Evolutionary conservation across 2,329 filamentous ascomycete genomes (phyloP).

Genomic region (Trichothecium roseum): DNA sequence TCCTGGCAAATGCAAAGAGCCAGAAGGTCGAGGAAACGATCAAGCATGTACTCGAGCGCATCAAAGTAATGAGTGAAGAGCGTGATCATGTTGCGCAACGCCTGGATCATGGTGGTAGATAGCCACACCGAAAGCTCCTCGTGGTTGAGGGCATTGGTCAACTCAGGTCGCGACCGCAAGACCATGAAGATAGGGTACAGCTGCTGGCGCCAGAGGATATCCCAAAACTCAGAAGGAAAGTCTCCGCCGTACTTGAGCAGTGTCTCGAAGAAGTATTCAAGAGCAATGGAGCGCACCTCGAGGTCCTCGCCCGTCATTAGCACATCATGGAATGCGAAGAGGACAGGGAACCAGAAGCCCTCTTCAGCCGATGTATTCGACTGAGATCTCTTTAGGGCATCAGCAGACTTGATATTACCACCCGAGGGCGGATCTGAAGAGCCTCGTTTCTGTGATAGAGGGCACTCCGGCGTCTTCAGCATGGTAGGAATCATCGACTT

Average conservation of each 20-base stretch:
- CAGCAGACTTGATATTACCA: conserved; percentile 31
- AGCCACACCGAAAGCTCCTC: conserved; percentile 98
- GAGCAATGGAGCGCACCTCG: conserved; percentile 80
- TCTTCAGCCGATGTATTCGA: conserved; percentile 85
- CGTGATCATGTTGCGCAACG: conserved; percentile 94
- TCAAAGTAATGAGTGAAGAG: conserved; percentile 99
- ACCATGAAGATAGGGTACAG: conserved; percentile 99
- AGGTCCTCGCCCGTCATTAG: conserved; percentile 98
- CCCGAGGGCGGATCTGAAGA: conserved; percentile 26
- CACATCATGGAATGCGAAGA: conserved; percentile 98
- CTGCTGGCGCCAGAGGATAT: conserved; percentile 93
- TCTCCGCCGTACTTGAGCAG: conserved; percentile 82
- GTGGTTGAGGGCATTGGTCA: conserved; percentile 89
- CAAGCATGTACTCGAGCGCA: conserved; percentile 92
- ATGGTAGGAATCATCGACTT: conserved; percentile 92
- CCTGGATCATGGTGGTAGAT: conserved; percentile 98
- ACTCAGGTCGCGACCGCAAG: conserved; percentile 87
- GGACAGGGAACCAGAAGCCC: conserved; percentile 95
- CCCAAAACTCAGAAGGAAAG: conserved; percentile 94
- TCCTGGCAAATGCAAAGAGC: conserved; percentile 97
- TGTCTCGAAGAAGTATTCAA: conserved; percentile 95
- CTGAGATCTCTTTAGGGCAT: conserved; percentile 41
- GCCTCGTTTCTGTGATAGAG: conserved; percentile 58
- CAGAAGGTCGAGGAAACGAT: conserved; percentile 89
- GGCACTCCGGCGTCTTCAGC: conserved; percentile 92